Evolutionary conservation across 257 asterid genomes (phyloP).

Genomic region (Solanum etuberosum): DNA sequence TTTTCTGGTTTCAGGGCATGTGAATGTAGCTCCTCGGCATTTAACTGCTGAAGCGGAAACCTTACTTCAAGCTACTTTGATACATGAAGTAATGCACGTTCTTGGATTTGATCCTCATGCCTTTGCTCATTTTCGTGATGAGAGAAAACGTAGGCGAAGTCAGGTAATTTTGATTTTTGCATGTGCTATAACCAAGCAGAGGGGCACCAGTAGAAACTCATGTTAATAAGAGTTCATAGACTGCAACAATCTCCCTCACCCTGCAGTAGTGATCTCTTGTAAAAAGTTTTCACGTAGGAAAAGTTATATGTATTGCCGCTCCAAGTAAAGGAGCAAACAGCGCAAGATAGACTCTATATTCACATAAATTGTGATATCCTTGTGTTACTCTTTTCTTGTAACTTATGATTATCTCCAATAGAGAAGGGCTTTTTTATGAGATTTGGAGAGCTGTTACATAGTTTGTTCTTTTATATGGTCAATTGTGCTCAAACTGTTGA

Average conservation of each 20-base stretch:
- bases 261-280: not conserved
- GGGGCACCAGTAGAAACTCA: not conserved
- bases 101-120: constrained; percentile 98
- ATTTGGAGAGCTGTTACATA: not conserved
- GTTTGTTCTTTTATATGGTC: not conserved
- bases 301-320: not conserved
- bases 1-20: constrained; percentile 57
- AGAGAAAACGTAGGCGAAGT: constrained; percentile 75
- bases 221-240: not conserved
- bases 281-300: not conserved
- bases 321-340: not conserved
- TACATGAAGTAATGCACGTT: constrained; percentile 95
- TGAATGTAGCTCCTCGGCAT: constrained; percentile 98
- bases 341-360: not conserved
- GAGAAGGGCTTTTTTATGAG: not conserved
- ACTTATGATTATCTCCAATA: not conserved
- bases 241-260: not conserved
- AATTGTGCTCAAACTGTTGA: not conserved
- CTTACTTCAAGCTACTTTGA: constrained; percentile 80
- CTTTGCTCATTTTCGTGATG: constrained; percentile 91
- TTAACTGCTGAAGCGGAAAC: constrained; percentile 97
- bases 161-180: constrained; percentile 34
- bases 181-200: not conserved
- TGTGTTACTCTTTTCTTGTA: not conserved
- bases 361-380: not conserved